phyloP scores from a whole-genome alignment of 495 filamentous ascomycete genomes.

The Cladorrhinum samala region DNA sequence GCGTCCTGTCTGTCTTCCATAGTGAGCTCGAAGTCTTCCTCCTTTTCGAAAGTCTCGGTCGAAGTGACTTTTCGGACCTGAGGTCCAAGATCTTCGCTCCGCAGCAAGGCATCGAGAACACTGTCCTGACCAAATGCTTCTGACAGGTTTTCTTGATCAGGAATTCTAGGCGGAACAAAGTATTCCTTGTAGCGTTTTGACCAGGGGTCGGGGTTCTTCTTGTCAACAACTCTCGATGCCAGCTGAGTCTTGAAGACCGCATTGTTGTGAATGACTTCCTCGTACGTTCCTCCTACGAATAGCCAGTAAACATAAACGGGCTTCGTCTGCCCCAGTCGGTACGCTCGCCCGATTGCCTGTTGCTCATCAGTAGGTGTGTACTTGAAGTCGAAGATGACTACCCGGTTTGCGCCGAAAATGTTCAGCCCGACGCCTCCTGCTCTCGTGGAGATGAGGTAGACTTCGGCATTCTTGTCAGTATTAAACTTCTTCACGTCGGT shows the following conservation, averaged over 20 bases:
- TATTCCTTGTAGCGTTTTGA: conserved; percentile 49
- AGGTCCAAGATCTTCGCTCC: conserved; percentile 2
- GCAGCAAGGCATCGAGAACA: conserved; percentile 65
- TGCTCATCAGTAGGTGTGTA: conserved; percentile 80
- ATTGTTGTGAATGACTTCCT: conserved; percentile 63
- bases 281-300: conserved; percentile 69
- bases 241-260: conserved; percentile 76
- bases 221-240: conserved; percentile 72
- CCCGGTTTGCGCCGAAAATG: conserved; percentile 75
- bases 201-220: conserved; percentile 61
- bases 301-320: conserved; percentile 86
- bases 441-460: conserved; percentile 77
- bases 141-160: conserved; percentile 47
- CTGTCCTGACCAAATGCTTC: conserved; percentile 55
- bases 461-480: conserved; percentile 26
- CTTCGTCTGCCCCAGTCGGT: conserved; percentile 80
- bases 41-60: conserved; percentile 42
- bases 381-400: conserved; percentile 78
- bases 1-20: conserved; percentile 31
- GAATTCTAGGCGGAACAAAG: conserved; percentile 50
- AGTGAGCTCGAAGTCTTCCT: conserved; percentile 34
- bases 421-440: conserved; percentile 83
- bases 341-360: conserved; percentile 83
- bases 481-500: conserved; percentile 62
- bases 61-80: conserved; percentile 32